Evolutionary conservation across 805 yeast species (phyloP), one percentile per base, ranked within the genome.

Genomic region (Nakazawaea ernobii): DNA sequence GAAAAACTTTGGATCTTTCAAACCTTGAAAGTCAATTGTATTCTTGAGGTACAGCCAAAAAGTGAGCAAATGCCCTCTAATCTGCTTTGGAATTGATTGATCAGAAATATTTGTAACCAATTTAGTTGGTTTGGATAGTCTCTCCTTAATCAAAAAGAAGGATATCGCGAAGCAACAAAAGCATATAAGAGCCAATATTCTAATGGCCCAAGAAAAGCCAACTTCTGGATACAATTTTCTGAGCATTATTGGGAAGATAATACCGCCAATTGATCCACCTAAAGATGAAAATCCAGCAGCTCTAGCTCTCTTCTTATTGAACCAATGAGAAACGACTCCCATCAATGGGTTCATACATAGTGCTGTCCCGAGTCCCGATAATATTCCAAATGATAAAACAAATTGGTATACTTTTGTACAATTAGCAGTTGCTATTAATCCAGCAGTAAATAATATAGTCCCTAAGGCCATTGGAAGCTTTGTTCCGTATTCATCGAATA

Each of bases 231-330:
- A 74, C 43, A 79, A 58, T 10, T 67, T 57, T 48, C 74, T 64
- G 49, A 81, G 60, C 59, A 78, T 62, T 35, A 82, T 60, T 1
- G 89, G 86, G 57, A 78, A 76, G 4, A 80, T 56, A 9, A 81
- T 68, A 4, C 89, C 90, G 1, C 88, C 89, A 6, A 80, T 61
- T 3, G 85, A 77, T 1, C 86, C 86, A 2, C 88, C 89, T 8
- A 79, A 63, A 53, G 67, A 50, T 9, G 58, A 56, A 9, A 52
- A 43, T 5, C 59, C 61, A 33, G 54, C 50, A 24, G 68, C 71
- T 48, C 57, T 59, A 1, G 75, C 77, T 50, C 76, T 58, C 53
- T 68, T 71, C 39, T 57, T 57, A 48, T 58, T 58, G 52, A 71
- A 72, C 74, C 74, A 72, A 49, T 73, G 77, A 39, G 71, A 64